phyloP scores from a whole-genome alignment of 768 basidiomycete species.

The Amanita muscaria region DNA sequence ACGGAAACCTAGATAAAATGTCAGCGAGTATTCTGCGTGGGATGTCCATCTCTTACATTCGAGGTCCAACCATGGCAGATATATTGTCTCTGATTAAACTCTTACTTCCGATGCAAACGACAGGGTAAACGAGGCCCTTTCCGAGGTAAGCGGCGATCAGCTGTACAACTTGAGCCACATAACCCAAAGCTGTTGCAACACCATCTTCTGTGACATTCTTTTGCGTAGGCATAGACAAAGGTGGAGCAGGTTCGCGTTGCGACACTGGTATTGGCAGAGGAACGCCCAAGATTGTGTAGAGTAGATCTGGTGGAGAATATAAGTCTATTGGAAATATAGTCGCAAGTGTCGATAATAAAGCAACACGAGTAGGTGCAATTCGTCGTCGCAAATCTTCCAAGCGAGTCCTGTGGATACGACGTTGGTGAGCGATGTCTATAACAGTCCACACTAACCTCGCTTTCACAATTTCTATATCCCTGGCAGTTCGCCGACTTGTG shows the following conservation, averaged over 20 bases:
- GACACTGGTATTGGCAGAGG: slow-evolving; percentile 85
- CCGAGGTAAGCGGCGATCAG: slow-evolving; percentile 74
- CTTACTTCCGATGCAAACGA: slow-evolving; percentile 84
- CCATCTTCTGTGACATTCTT: slow-evolving; percentile 76
- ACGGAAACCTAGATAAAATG: slow-evolving; percentile 68
- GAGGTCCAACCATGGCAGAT: slow-evolving; percentile 89
- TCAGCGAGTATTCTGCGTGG: slow-evolving; percentile 3
- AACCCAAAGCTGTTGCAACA: slow-evolving; percentile 86
- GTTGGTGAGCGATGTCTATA: neutral
- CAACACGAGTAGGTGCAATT: slow-evolving; percentile 47
- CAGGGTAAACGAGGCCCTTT: slow-evolving; percentile 74
- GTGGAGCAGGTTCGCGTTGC: slow-evolving; percentile 75
- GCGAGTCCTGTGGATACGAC: slow-evolving; percentile 32
- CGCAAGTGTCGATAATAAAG: slow-evolving; percentile 62
- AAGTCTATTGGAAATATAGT: slow-evolving; percentile 87
- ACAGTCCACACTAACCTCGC: slow-evolving; percentile 26
- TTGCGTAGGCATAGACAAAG: slow-evolving; percentile 54
- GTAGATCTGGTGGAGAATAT: slow-evolving; percentile 71
- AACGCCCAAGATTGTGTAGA: slow-evolving; percentile 79
- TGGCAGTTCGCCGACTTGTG: slow-evolving; percentile 18
- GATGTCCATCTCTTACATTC: slow-evolving; percentile 54
- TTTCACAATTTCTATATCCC: slow-evolving; percentile 25
- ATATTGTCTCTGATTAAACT: slow-evolving; percentile 90
- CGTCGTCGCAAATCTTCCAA: slow-evolving; percentile 38
- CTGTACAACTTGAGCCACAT: slow-evolving; percentile 80